Base-by-base conservation (phyloP, 805 yeast species). In the Kluyveromyces starmeri region DNA sequence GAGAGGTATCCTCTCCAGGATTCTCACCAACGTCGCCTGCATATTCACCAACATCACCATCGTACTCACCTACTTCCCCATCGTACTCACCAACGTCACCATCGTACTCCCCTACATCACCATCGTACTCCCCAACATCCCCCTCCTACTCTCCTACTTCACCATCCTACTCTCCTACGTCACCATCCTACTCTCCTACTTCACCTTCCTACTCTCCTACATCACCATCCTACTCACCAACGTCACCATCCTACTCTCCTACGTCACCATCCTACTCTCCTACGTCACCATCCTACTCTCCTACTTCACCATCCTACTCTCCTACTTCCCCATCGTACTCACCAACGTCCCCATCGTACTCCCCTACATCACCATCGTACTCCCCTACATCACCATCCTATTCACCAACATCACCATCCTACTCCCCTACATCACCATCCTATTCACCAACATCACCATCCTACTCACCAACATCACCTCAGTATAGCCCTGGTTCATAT, bases 31-130 rank as follows among this genome's bases (percentile, higher is more conserved):
- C 88, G 0, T 78, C 88, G 3, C 92, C 94, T 41, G 63, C 72
- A 11, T 81, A 82, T 61, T 70, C 81, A 0, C 94, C 95, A 42
- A 82, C 95, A 0, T 77, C 88, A 0, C 95, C 95, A 48, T 53
- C 86, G 84, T 55, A 85, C 56, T 67, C 78, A 1, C 95, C 95
- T 34, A 80, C 94, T 0, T 73, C 83, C 1, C 89, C 94, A 47
- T 53, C 70, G 4, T 83, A 83, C 51, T 69, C 80, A 1, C 94
- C 95, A 37, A 75, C 84, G 0, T 75, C 84, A 0, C 75, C 83
- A 43, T 49, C 60, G 4, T 80, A 79, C 51, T 65, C 75, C 0
- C 89, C 92, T 41, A 83, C 95, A 0, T 78, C 89, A 0, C 96
- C 96, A 40, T 46, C 62, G 1, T 84, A 84, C 58, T 69, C 79